phyloP scores from a whole-genome alignment of 2,329 filamentous ascomycete species.

The Colletotrichum chlorophyti region DNA sequence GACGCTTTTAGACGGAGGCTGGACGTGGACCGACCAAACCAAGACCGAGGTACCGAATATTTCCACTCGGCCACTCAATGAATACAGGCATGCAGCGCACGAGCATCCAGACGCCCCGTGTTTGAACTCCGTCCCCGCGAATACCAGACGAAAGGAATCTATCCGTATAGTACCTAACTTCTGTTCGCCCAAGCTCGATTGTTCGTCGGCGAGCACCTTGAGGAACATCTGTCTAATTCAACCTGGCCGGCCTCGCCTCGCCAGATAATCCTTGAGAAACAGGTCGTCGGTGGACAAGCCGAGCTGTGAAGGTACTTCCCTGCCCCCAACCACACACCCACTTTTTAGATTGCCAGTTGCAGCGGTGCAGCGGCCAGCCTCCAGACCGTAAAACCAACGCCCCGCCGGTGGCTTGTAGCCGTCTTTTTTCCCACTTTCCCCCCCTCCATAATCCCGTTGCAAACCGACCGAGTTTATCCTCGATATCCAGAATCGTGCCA shows the following conservation, averaged over 20 bases:
- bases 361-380: background rate
- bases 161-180: too few species aligned
- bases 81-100: background rate
- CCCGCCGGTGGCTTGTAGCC: slow-evolving; percentile 23
- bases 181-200: too few species aligned
- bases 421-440: slow-evolving; percentile 20
- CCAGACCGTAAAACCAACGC: slow-evolving; percentile 16
- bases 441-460: slow-evolving; percentile 37
- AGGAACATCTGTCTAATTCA: background rate
- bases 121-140: slow-evolving; percentile 11
- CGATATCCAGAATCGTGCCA: slow-evolving; percentile 27
- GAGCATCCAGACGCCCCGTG: slow-evolving; percentile 14
- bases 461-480: slow-evolving; percentile 38
- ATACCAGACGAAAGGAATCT: slow-evolving; percentile 2
- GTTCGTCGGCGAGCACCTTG: too few species aligned
- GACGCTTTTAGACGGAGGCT: too few species aligned
- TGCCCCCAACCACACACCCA: background rate
- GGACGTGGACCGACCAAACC: too few species aligned
- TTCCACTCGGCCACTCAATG: too few species aligned
- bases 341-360: background rate
- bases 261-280: too few species aligned
- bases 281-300: too few species aligned
- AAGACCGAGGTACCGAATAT: too few species aligned
- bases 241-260: background rate
- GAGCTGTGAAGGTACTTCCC: background rate